These are phyloP conservation scores for Trichoderma sp. DNA, from an alignment of 2,329 filamentous ascomycete genomes.

Conservation along the genomic window DNA sequence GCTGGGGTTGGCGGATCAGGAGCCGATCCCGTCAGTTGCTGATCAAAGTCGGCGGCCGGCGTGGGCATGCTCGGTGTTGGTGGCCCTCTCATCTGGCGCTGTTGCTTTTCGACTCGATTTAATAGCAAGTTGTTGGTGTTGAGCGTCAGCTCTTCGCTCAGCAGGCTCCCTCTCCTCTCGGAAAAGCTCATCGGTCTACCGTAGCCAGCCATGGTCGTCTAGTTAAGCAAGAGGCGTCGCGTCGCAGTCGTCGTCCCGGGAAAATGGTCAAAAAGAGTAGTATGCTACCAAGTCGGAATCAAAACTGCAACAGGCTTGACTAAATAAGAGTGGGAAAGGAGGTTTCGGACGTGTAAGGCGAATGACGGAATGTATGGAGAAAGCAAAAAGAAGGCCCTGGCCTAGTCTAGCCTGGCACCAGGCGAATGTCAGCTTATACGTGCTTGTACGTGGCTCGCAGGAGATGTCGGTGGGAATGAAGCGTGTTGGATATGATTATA, in stretches of 20 bases:
- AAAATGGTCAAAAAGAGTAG: not conserved
- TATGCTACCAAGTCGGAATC: not conserved
- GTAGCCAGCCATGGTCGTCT: slow-evolving; percentile 36
- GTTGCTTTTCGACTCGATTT: slow-evolving; percentile 52
- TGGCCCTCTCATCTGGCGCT: slow-evolving; percentile 51
- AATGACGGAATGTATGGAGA: not conserved
- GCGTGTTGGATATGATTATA: not conserved
- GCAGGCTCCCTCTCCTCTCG: slow-evolving; percentile 57
- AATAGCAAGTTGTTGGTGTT: slow-evolving; percentile 46
- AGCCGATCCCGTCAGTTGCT: slow-evolving; percentile 59
- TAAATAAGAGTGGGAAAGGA: not conserved
- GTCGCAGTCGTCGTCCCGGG: not conserved
- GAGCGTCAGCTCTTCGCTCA: slow-evolving; percentile 57
- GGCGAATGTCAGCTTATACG: slow-evolving; percentile 8
- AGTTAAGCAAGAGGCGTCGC: not conserved
- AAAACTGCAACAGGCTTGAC: not conserved
- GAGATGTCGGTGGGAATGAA: not conserved
- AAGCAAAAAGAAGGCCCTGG: not conserved
- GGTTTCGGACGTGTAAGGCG: not conserved
- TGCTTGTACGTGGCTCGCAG: not conserved
- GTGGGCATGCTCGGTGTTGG: slow-evolving; percentile 67
- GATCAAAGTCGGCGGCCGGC: slow-evolving; percentile 61
- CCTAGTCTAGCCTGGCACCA: slow-evolving; percentile 7
- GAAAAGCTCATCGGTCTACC: slow-evolving; percentile 58
- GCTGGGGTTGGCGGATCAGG: slow-evolving; percentile 65